phyloP scores from a whole-genome alignment of 805 yeast genomes.

The Nadsonia fulvescens region DNA sequence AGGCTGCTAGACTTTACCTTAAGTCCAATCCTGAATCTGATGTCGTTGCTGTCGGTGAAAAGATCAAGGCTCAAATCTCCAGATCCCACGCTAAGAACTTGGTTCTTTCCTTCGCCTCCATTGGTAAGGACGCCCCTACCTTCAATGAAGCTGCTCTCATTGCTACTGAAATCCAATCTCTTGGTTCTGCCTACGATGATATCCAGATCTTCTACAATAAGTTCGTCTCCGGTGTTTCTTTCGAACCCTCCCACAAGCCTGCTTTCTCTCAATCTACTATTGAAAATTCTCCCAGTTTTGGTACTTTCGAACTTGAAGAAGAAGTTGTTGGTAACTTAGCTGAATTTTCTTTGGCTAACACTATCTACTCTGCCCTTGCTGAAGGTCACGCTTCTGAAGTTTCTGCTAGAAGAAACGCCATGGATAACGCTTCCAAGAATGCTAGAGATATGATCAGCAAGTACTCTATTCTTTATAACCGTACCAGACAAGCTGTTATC shows the following conservation, averaged over 20 bases:
- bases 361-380: conserved; percentile 78
- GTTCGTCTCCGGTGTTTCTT: conserved; percentile 74
- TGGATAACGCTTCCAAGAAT: conserved; percentile 99
- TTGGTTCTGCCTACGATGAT: conserved; percentile 42
- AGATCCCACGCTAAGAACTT: conserved; percentile 62
- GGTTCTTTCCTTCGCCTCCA: conserved; percentile 67
- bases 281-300: conserved; percentile 69
- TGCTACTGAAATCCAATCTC: conserved; percentile 60
- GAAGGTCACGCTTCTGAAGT: conserved; percentile 98
- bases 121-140: conserved; percentile 94
- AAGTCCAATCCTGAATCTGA: conserved; percentile 54
- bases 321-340: conserved; percentile 35
- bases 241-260: conserved; percentile 60
- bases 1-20: conserved; percentile 59
- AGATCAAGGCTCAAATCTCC: conserved; percentile 70
- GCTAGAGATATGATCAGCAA: conserved; percentile 97
- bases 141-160: conserved; percentile 79
- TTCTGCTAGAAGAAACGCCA: conserved; percentile 97
- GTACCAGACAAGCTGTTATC: conserved; percentile 98
- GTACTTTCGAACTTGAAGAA: conserved; percentile 61
- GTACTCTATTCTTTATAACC: conserved; percentile 95
- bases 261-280: conserved; percentile 55
- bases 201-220: conserved; percentile 74
- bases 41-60: conserved; percentile 84
- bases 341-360: conserved; percentile 81